Conservation (phyloP, 495 filamentous ascomycete species). For the Darksidea phi region DNA sequence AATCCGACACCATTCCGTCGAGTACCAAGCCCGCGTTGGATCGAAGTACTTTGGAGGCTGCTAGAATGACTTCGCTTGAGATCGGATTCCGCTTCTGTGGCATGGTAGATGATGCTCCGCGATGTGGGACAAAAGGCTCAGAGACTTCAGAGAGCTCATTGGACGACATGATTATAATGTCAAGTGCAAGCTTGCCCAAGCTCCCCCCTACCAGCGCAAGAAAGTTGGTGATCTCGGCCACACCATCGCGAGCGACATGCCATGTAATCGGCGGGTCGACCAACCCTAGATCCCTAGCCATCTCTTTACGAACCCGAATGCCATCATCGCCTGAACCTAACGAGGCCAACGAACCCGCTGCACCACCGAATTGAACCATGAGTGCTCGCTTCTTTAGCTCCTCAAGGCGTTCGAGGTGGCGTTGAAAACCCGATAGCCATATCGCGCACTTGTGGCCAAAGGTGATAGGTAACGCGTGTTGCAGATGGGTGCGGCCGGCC, state of each 20-base stretch:
- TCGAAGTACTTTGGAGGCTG: slow-evolving; percentile 52
- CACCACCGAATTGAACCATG: slow-evolving; percentile 52
- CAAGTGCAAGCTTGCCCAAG: slow-evolving; percentile 54
- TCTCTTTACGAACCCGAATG: slow-evolving; percentile 46
- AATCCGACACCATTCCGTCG: slow-evolving; percentile 56
- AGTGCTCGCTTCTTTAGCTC: slow-evolving; percentile 45
- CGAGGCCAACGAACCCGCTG: slow-evolving; percentile 51
- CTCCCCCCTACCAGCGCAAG: slow-evolving; percentile 52
- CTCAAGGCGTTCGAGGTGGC: slow-evolving; percentile 46
- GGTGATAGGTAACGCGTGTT: slow-evolving; percentile 52
- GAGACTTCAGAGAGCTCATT: slow-evolving; percentile 56
- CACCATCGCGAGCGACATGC: slow-evolving; percentile 51
- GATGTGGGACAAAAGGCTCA: slow-evolving; percentile 56
- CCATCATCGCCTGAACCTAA: slow-evolving; percentile 45
- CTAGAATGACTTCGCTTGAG: slow-evolving; percentile 53
- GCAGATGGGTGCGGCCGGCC: slow-evolving; percentile 54
- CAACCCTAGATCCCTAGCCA: slow-evolving; percentile 41
- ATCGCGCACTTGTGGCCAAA: slow-evolving; percentile 54
- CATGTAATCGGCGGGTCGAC: slow-evolving; percentile 50
- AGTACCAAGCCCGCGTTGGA: slow-evolving; percentile 53
- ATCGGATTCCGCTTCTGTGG: slow-evolving; percentile 59
- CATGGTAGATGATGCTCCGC: slow-evolving; percentile 56
- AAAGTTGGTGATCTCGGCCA: slow-evolving; percentile 53
- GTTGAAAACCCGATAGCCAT: slow-evolving; percentile 48
- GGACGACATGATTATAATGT: slow-evolving; percentile 57